phyloP scores from a whole-genome alignment of 78 protist genomes.

The Tieghemostelium lacteum region DNA sequence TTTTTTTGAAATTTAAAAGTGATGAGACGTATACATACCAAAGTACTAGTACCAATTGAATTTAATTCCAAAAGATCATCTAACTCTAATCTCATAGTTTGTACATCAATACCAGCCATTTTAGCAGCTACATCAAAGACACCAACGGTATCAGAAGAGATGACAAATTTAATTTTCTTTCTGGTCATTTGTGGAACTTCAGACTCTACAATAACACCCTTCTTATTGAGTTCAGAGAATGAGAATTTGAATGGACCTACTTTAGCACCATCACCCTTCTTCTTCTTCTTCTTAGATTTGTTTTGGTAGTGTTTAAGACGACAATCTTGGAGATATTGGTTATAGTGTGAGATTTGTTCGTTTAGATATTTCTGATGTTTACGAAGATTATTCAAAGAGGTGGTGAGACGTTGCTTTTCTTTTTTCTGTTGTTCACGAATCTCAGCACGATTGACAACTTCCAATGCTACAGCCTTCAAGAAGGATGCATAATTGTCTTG shows the following conservation, averaged over 20 bases:
- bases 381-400: slow-evolving; percentile 63
- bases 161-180: slow-evolving; percentile 81
- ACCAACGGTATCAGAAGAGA: slow-evolving; percentile 82
- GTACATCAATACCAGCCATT: slow-evolving; percentile 82
- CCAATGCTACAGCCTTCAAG: slow-evolving; percentile 82
- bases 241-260: slow-evolving; percentile 87
- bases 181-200: slow-evolving; percentile 76
- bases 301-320: slow-evolving; percentile 85
- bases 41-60: slow-evolving; percentile 57
- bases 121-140: slow-evolving; percentile 87
- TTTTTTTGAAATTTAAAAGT: too few relatives aligned
- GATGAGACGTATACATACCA: too few relatives aligned
- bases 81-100: slow-evolving; percentile 79
- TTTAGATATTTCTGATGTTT: slow-evolving; percentile 82
- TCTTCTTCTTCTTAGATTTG: slow-evolving; percentile 81
- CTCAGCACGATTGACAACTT: slow-evolving; percentile 85
- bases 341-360: slow-evolving; percentile 83
- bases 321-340: slow-evolving; percentile 85
- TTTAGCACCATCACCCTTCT: slow-evolving; percentile 83
- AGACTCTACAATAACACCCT: slow-evolving; percentile 85
- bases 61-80: slow-evolving; percentile 84
- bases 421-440: slow-evolving; percentile 87
- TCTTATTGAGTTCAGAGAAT: slow-evolving; percentile 74
- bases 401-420: slow-evolving; percentile 74
- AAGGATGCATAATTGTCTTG: slow-evolving; percentile 77